Percentiles rank a stretch among this genome's conserved stretches.
phyloP scores from a whole-genome alignment of 305 asterid genomes.

The Plantago rigida region DNA sequence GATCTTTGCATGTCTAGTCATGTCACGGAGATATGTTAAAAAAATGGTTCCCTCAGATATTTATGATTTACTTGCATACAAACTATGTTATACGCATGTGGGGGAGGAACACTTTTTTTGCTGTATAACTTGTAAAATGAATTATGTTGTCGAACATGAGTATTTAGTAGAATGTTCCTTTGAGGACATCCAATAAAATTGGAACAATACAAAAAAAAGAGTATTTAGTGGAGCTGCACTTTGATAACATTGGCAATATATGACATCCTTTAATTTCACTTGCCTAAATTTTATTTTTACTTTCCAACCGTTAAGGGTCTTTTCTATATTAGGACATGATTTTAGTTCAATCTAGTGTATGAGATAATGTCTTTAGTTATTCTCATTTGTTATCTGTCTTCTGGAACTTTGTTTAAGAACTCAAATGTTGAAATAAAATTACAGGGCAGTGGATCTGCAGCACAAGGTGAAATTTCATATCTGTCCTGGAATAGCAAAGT shows the following conservation, averaged over 20 bases:
- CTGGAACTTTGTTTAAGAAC: conserved; percentile 15
- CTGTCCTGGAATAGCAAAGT: conserved; percentile 92
- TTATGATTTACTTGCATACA: not conserved
- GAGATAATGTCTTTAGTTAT: not conserved
- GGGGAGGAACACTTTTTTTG: not conserved
- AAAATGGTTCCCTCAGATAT: not conserved
- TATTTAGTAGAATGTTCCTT: too few relatives aligned
- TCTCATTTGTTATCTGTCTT: not conserved
- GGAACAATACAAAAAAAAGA: too few relatives aligned
- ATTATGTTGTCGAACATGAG: too few relatives aligned
- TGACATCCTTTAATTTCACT: conserved; percentile 8
- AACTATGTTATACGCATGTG: not conserved
- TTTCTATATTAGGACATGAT: too few relatives aligned
- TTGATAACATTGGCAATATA: not conserved
- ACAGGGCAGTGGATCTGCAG: conserved; percentile 89
- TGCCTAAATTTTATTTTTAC: not conserved
- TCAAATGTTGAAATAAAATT: conserved; percentile 26
- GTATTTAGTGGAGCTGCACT: too few relatives aligned
- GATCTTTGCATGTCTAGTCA: not conserved
- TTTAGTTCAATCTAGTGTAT: not conserved
- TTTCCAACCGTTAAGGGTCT: too few relatives aligned
- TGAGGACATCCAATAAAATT: too few relatives aligned
- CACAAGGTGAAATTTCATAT: conserved; percentile 92
- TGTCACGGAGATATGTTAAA: not conserved
- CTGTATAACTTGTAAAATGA: too few relatives aligned